These are phyloP conservation scores for Sporisorium graminicola DNA, from an alignment of 1,284 basidiomycete genomes.

Conservation along the genomic window DNA sequence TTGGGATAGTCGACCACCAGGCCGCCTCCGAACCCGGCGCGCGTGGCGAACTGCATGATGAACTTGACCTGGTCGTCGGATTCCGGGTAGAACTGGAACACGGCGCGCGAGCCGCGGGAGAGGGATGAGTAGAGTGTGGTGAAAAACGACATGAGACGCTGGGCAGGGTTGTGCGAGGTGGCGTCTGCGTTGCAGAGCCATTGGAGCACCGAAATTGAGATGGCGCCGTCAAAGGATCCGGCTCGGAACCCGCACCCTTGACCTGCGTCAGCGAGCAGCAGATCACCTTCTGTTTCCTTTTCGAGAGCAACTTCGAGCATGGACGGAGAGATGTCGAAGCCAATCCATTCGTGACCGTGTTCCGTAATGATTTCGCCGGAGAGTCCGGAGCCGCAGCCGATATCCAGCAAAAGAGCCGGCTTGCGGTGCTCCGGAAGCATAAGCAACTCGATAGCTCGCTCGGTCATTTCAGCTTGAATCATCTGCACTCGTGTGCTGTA, in stretches of 20 bases:
- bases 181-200: conserved; percentile 99
- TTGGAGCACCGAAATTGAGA: conserved; percentile 97
- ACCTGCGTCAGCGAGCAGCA: conserved; percentile 71
- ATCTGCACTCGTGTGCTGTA: conserved; percentile 85
- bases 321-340: conserved; percentile 93
- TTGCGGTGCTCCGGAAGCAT: conserved; percentile 75
- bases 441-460: conserved; percentile 91
- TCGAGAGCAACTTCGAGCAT: conserved; percentile 75
- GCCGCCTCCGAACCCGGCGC: conserved; percentile 96
- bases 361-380: conserved; percentile 96
- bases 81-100: conserved; percentile 75
- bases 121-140: conserved; percentile 93
- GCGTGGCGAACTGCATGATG: conserved; percentile 91
- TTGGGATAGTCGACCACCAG: conserved; percentile 83
- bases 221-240: conserved; percentile 96
- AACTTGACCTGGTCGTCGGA: conserved; percentile 73
- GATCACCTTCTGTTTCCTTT: conserved; percentile 67
- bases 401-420: conserved; percentile 81
- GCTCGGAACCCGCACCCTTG: conserved; percentile 81
- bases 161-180: conserved; percentile 89
- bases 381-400: conserved; percentile 98
- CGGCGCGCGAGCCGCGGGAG: conserved; percentile 89
- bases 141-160: conserved; percentile 93
- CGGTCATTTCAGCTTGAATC: conserved; percentile 98
- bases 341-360: conserved; percentile 92